These are phyloP conservation scores for Tuber umbilicatum DNA, from an alignment of 495 filamentous ascomycete species.

Conservation along the genomic window DNA sequence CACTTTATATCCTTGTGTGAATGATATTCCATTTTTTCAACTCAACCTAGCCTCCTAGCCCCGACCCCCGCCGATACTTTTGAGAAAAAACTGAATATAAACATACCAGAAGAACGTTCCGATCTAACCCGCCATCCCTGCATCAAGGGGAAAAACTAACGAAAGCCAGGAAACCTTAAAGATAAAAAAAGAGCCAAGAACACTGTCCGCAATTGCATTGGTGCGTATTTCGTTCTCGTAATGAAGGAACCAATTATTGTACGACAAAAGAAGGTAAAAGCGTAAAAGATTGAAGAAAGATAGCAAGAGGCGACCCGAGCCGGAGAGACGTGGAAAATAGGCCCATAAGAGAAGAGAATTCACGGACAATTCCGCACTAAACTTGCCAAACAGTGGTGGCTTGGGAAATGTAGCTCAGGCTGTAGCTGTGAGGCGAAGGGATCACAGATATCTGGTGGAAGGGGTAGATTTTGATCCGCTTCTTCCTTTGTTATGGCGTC, in stretches of 20 bases:
- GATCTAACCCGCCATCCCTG: neutral
- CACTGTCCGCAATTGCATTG: neutral
- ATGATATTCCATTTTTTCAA: slow-evolving; percentile 1
- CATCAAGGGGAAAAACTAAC: neutral
- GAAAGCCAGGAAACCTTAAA: neutral
- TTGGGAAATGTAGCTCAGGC: neutral
- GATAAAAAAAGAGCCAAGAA: neutral
- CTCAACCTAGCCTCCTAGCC: neutral
- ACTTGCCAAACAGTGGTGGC: neutral
- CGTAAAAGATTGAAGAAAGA: neutral
- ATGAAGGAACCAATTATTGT: neutral
- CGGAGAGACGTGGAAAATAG: neutral
- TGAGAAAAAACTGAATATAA: neutral
- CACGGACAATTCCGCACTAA: neutral
- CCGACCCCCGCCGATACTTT: neutral
- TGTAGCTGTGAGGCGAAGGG: neutral
- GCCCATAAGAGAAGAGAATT: neutral
- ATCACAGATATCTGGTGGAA: neutral
- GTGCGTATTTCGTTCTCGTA: neutral
- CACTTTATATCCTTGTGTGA: neutral
- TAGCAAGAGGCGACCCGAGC: neutral
- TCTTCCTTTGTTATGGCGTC: neutral
- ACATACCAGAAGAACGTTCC: neutral
- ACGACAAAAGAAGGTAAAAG: neutral
- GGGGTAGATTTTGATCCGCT: neutral